A percentile compares a stretch with the other conserved stretches of the same genome.
These are phyloP conservation scores for Suhomyces ambrosiae DNA, from an alignment of 1,139 yeast genomes.

Conservation along the genomic window DNA sequence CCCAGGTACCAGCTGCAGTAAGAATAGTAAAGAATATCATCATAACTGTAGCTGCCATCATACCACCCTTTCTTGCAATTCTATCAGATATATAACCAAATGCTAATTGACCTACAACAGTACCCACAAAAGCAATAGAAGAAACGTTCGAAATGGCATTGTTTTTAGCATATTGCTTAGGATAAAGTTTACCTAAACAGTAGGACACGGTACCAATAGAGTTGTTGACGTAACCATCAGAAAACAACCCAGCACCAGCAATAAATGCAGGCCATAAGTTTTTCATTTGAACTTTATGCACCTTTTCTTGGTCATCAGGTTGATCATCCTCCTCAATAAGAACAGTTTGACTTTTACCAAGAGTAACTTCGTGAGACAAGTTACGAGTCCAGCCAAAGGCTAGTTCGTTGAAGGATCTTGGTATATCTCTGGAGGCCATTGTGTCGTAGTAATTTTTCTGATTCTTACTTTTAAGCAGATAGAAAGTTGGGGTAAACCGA, in stretches of 20 bases:
- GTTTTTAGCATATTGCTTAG: conserved; percentile 31
- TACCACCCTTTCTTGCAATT: conserved; percentile 50
- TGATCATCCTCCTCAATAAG: conserved; percentile 19
- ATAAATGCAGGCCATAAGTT: conserved; percentile 27
- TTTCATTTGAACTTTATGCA: conserved; percentile 27
- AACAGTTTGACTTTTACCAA: conserved; percentile 29
- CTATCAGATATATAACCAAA: conserved; percentile 50
- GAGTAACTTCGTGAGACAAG: conserved; percentile 39
- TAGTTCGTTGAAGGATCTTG: conserved; percentile 41
- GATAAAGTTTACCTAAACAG: conserved; percentile 35
- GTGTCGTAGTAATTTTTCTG: background rate
- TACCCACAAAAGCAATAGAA: conserved; percentile 51
- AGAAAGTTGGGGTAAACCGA: background rate
- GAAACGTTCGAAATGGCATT: conserved; percentile 50
- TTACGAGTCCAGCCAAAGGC: conserved; percentile 43
- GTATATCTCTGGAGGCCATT: conserved; percentile 57
- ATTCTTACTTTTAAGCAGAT: background rate
- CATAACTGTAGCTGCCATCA: conserved; percentile 46
- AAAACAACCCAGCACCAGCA: conserved; percentile 53
- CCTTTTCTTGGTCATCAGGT: conserved; percentile 25
- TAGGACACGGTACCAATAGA: conserved; percentile 50
- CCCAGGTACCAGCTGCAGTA: conserved; percentile 75
- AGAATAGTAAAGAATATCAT: conserved; percentile 59
- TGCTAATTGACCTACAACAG: conserved; percentile 51
- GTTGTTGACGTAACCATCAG: conserved; percentile 57